Conservation (phyloP, 495 filamentous ascomycete genomes). For the Cudoniella acicularis region DNA sequence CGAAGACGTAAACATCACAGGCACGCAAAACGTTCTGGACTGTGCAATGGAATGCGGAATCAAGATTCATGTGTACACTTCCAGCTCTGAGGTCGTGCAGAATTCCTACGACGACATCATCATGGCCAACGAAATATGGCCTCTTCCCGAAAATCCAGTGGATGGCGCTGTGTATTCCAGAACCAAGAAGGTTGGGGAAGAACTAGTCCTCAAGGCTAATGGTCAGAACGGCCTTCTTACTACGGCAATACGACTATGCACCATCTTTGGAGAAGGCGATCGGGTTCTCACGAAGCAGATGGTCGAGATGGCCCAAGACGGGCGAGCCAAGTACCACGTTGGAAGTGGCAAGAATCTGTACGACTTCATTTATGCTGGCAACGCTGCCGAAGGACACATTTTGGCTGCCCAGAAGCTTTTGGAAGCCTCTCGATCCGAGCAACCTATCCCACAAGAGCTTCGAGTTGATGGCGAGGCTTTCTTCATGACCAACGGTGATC, state of each 20-base stretch:
- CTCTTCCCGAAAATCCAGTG: background rate
- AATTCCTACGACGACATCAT: conserved; percentile 73
- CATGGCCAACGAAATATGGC: conserved; percentile 79
- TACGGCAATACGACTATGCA: conserved; percentile 75
- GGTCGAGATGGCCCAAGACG: conserved; percentile 33
- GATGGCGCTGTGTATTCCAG: background rate
- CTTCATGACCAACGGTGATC: conserved; percentile 87
- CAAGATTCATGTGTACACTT: conserved; percentile 90
- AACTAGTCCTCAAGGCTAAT: conserved; percentile 79
- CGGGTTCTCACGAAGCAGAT: conserved; percentile 40
- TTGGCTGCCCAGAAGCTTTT: conserved; percentile 70
- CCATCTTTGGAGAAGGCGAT: conserved; percentile 87
- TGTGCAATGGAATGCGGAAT: conserved; percentile 66
- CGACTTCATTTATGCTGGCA: conserved; percentile 76
- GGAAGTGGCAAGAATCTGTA: conserved; percentile 82
- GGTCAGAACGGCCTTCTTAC: conserved; percentile 57
- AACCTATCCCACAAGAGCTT: conserved; percentile 58
- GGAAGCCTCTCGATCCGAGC: conserved; percentile 32
- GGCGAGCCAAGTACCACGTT: conserved; percentile 73
- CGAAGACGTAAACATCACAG: conserved; percentile 85
- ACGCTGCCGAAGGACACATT: conserved; percentile 69
- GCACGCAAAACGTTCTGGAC: conserved; percentile 71
- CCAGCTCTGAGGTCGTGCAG: conserved; percentile 78
- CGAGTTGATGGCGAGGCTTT: conserved; percentile 89
- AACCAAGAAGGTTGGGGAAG: conserved; percentile 55